Evolutionary conservation across 1,284 basidiomycete genomes (phyloP), one percentile per base, ranked within the genome.

Genomic region (Stygiomarasmius scandens): DNA sequence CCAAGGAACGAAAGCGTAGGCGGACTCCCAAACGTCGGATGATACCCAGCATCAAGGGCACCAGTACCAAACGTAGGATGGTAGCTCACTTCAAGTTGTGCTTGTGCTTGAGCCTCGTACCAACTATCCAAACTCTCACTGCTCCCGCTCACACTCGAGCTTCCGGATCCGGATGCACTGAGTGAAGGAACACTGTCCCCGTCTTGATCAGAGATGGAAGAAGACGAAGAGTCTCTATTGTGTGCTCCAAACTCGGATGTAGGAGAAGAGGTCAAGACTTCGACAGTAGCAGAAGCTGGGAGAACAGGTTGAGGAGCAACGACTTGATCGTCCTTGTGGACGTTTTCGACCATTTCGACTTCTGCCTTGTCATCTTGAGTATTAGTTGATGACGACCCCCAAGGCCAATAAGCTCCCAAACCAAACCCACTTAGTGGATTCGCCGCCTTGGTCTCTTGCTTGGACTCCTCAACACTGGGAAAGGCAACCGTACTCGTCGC

Each of bases 321-420:
- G 12, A 32, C 29, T 6, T 32, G 6, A 32, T 6, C 29, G 29
- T 32, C 29, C 29, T 32, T 32, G n/a, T n/a, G n/a, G 6, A 32
- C 29, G 6, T 32, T 12, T 12, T 32, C 29, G 12, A 32, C 29
- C 5, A 6, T 5, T 32, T 32, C 29, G 6, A 32, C 29, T 12
- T 32, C 29, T 5, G 29, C 12, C 29, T 32, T 32, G n/a, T n/a
- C n/a, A n/a, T n/a, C n/a, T n/a, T n/a, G n/a, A n/a, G n/a, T n/a
- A n/a, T n/a, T n/a, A n/a, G n/a, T n/a, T n/a, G n/a, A n/a, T n/a
- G 54, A 58, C 32, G 65, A 59, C 16, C 66, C 63, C 67, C 69
- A 70, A 10, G 66, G 66, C 67, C 69, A 69, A 58, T 66, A 64
- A 20, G 24, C n/a, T 9, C 63, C 67, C 69, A 70, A 10, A 64